These are phyloP conservation scores for Pseudogymnoascus sp. DNA, from an alignment of 2,329 filamentous ascomycete species.

Conservation along the genomic window DNA sequence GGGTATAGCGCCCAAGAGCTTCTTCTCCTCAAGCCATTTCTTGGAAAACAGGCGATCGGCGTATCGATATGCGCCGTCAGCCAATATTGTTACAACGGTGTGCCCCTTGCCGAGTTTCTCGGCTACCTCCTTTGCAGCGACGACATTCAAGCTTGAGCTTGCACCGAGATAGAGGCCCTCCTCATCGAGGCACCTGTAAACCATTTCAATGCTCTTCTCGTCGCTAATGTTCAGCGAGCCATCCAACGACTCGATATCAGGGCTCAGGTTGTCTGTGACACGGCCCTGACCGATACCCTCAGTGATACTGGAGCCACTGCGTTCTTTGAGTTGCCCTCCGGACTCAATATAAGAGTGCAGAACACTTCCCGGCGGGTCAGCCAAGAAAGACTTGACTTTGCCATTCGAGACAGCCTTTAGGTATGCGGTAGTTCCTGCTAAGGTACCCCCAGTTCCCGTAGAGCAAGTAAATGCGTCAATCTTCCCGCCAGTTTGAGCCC, in stretches of 20 bases:
- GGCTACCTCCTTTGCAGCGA: conserved; percentile 88
- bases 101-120: conserved; percentile 81
- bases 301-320: conserved; percentile 81
- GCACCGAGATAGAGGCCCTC: conserved; percentile 93
- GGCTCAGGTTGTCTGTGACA: conserved; percentile 87
- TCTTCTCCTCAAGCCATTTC: conserved; percentile 86
- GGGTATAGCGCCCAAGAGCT: conserved; percentile 72
- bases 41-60: conserved; percentile 87
- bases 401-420: conserved; percentile 77
- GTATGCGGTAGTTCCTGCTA: conserved; percentile 82
- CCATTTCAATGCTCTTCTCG: conserved; percentile 95
- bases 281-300: conserved; percentile 97
- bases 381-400: conserved; percentile 77
- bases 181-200: conserved; percentile 91
- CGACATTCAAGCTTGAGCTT: conserved; percentile 89
- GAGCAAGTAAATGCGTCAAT: conserved; percentile 94
- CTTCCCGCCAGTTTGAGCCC: conserved; percentile 79
- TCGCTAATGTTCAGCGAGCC: conserved; percentile 79
- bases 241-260: conserved; percentile 78
- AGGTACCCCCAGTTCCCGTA: conserved; percentile 84
- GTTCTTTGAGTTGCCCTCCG: conserved; percentile 75
- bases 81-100: conserved; percentile 88
- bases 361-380: conserved; percentile 88
- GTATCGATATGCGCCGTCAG: conserved; percentile 95
- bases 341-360: conserved; percentile 86